phyloP scores from a whole-genome alignment of 768 basidiomycete genomes.

The Tephrocybe rancida region DNA sequence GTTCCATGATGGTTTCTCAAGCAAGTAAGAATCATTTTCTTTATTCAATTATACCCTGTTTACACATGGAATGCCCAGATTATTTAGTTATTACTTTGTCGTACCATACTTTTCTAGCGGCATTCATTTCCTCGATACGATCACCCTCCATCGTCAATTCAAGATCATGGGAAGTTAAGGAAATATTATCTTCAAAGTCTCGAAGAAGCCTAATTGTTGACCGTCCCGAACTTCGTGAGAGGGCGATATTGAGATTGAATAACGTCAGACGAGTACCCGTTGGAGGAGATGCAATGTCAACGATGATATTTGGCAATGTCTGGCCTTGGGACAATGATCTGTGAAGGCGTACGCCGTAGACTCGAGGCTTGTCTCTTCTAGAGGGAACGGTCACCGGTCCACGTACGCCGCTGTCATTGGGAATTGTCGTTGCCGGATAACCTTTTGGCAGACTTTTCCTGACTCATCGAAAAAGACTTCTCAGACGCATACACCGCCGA shows the following conservation, averaged over 20 bases:
- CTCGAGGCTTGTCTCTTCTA: too few relatives aligned
- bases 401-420: too few relatives aligned
- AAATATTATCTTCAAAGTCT: constrained; percentile 18
- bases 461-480: background rate
- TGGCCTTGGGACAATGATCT: constrained; percentile 42
- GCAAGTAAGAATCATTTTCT: too few relatives aligned
- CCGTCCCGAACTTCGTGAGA: constrained; percentile 33
- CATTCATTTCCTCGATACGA: background rate
- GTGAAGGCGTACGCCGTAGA: constrained; percentile 43
- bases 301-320: constrained; percentile 32
- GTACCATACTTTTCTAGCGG: background rate
- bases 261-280: constrained; percentile 20
- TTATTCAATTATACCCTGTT: too few relatives aligned
- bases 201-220: constrained; percentile 30
- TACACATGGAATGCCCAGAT: too few relatives aligned
- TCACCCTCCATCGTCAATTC: background rate
- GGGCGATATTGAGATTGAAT: constrained; percentile 34
- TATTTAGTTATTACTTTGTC: background rate
- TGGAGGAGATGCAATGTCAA: constrained; percentile 36
- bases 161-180: constrained; percentile 17
- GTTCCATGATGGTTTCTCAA: too few relatives aligned
- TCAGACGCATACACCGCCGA: background rate
- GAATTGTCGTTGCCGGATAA: too few relatives aligned
- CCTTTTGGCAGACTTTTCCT: too few relatives aligned
- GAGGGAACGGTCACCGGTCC: too few relatives aligned